Evolutionary conservation across 208 protist species (phyloP), one percentile per base, ranked within the genome.

Genomic region (Acanthamoeba culbertsoni): DNA sequence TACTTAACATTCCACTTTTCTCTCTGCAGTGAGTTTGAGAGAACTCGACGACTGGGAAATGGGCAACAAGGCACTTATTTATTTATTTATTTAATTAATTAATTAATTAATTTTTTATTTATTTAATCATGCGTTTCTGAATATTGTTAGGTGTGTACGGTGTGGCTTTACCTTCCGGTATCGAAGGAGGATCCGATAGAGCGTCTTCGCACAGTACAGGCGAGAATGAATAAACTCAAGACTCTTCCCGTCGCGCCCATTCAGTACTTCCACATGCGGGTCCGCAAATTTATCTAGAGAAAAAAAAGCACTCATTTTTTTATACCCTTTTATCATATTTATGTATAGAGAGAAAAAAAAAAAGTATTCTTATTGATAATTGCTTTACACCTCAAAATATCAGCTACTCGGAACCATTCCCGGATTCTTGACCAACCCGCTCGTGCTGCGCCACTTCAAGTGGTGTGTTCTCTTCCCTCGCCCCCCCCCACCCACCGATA

Each of bases 131-230:
- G n/a, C n/a, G n/a, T n/a, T n/a, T n/a, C n/a, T n/a, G n/a, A n/a
- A n/a, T n/a, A n/a, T n/a, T n/a, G n/a, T 37, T n/a, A 68, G 59
- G 68, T 79, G 37, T 79, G 68, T 42, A 79, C 40, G 68, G 68
- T 79, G 68, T 79, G 68, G 68, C 68, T 79, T 28, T 79, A 79
- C 68, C 48, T 79, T 42, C 68, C 68, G 20, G 68, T 79, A 26
- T 79, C 68, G 26, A 42, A 53, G 68, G 37, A 43, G 23, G 68
- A 79, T 28, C 68, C 68, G 35, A 0, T 79, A 0, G 16, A 51
- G 42, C 35, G 68, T 4, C 68, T 79, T 18, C 12, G 26, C 5
- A 51, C 40, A 7, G 68, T 79, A 42, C 35, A 79, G 26, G 33
- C 26, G 6, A 33, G 68, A 16, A 79, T 79, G 68, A 31, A 79